phyloP scores from a whole-genome alignment of 2,329 filamentous ascomycete species.

The Ophiostoma tasmaniense region DNA sequence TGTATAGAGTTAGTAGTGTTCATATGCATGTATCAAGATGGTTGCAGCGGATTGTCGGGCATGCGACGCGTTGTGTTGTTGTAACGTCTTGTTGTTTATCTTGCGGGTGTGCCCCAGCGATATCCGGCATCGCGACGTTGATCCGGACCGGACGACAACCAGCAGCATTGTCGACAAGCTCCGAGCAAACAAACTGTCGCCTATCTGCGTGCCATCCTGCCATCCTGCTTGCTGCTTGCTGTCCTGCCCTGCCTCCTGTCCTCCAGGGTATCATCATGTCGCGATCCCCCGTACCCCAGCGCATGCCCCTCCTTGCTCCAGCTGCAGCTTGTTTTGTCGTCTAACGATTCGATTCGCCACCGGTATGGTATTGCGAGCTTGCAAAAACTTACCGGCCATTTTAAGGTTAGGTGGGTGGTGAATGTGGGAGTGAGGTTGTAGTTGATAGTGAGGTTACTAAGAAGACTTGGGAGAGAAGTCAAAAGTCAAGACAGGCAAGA shows the following conservation, averaged over 20 bases:
- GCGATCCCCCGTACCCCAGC: neutral
- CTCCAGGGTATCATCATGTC: neutral
- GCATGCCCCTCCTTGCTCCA: neutral
- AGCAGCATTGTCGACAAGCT: neutral
- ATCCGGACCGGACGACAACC: neutral
- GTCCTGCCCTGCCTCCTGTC: neutral
- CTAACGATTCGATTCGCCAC: neutral
- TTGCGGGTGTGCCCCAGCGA: neutral
- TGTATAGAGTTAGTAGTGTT: neutral
- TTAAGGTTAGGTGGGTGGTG: slow-evolving; percentile 4
- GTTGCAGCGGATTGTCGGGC: neutral
- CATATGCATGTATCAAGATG: neutral
- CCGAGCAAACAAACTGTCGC: neutral
- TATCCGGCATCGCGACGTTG: neutral
- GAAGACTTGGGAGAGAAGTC: neutral
- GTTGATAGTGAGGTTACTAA: neutral
- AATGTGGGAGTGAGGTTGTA: neutral
- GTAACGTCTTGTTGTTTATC: neutral
- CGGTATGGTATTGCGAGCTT: neutral
- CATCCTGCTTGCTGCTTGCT: neutral
- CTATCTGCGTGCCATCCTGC: neutral
- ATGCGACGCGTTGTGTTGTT: neutral
- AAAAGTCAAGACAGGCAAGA: neutral
- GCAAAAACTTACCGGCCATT: slow-evolving; percentile 3
- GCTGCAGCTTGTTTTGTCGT: neutral